Evolutionary conservation across 2,329 filamentous ascomycete genomes (phyloP), one percentile per base, ranked within the genome.

Genomic region (Pochonia chlamydosporia): DNA sequence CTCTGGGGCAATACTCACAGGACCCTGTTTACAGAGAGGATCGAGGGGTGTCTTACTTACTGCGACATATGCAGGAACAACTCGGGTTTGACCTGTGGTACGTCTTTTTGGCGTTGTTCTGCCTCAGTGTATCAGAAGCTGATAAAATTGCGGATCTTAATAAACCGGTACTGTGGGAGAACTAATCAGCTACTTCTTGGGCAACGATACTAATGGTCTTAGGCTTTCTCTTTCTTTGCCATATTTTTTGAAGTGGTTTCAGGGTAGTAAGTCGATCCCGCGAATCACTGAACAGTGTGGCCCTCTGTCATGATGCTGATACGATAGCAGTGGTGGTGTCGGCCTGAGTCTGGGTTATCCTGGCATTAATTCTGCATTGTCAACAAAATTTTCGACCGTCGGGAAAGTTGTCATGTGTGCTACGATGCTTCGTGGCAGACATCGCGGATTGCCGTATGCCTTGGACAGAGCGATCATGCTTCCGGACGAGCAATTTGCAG

Each of bases 1-100:
- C 75, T 41, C 61, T 85, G 5, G 82, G 80, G 1, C 72, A 84
- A 23, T 84, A 82, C 56, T 62, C 66, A 10, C 58, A 65, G n/a
- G 61, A 68, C 18, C 16, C 44, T 4, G 47, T 45, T 7, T 52
- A 54, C 2, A 56, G 65, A 24, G 64, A 68, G 48, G 43, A 54
- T 1, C 53, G 59, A 10, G 56, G 59, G 7, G 47, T 48, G 3
- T 51, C 56, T 0, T 68, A 69, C 41, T 45, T 69, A 3, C 26
- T 64, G 28, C 58, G 51, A 3, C 67, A 69, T 31, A 47, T 69
- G 3, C 63, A 59, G 7, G 66, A 69, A 39, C 67, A 69, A 48
- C 59, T 71, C 21, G 63, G 60, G 47, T 70, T 69, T 44, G 67
- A 71, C 49, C 47, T 71, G 23, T 71, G 67, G 67, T 70, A 67